phyloP scores from a whole-genome alignment of 306 rosid species.

The Hylodesmum podocarpum region DNA sequence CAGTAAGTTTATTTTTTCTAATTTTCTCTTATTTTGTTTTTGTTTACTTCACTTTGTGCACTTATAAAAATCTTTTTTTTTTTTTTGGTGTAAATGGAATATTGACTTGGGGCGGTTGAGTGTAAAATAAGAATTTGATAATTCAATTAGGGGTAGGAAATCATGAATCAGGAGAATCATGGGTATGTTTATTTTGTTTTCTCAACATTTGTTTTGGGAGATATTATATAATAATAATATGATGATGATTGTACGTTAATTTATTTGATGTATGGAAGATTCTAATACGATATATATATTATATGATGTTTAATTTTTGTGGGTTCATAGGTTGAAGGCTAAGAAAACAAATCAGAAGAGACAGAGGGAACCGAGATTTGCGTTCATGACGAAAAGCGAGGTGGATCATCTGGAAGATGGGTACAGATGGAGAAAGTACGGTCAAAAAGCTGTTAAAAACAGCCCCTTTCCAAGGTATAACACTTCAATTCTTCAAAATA shows the following conservation, averaged over 20 bases:
- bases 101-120: not conserved
- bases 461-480: conserved; percentile 94
- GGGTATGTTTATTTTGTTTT: not conserved
- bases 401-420: conserved; percentile 99
- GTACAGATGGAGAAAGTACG: conserved; percentile 98
- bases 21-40: not conserved
- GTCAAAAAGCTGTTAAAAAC: conserved; percentile 93
- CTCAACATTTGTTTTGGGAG: not conserved
- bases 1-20: not conserved
- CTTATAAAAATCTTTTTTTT: not conserved
- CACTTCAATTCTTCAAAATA: not conserved
- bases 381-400: conserved; percentile 96
- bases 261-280: not conserved
- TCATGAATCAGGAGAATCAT: not conserved
- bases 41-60: not conserved
- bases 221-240: too few species aligned
- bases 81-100: not conserved
- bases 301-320: not conserved
- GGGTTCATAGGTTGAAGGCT: conserved; percentile 56
- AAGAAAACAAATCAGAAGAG: conserved; percentile 76
- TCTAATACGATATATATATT: not conserved
- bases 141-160: not conserved
- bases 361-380: conserved; percentile 71
- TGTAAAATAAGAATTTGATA: not conserved
- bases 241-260: not conserved